Evolutionary conservation across 371 early-diverging fungal genomes (phyloP).

Genomic region (Rhizopus microsporus): DNA sequence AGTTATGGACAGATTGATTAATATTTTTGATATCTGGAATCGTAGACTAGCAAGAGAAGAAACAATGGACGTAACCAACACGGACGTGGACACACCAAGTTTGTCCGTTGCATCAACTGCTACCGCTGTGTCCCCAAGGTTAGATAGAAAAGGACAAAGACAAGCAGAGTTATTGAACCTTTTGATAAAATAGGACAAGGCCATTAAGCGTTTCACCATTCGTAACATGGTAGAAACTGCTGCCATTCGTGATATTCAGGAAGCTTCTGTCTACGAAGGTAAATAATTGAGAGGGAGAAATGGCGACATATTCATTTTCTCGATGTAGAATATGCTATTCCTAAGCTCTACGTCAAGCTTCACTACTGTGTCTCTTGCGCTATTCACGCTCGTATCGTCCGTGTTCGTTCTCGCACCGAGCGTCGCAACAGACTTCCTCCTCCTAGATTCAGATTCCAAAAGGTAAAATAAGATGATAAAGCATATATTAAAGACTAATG

Average conservation of each 20-base stretch:
- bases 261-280: slow-evolving; percentile 95
- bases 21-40: background rate
- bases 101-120: slow-evolving; percentile 99
- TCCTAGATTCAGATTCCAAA: slow-evolving; percentile 81
- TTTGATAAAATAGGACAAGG: slow-evolving; percentile 77
- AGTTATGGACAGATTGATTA: slow-evolving; percentile 1
- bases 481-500: no score
- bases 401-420: slow-evolving; percentile 90
- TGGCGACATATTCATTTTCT: background rate
- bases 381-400: slow-evolving; percentile 96
- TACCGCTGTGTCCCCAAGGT: slow-evolving; percentile 94
- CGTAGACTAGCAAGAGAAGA: slow-evolving; percentile 95
- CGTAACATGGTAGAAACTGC: slow-evolving; percentile 98
- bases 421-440: slow-evolving; percentile 96
- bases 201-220: slow-evolving; percentile 98
- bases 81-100: slow-evolving; percentile 97
- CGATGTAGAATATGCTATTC: slow-evolving; percentile 86
- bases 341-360: slow-evolving; percentile 98
- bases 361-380: slow-evolving; percentile 99
- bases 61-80: slow-evolving; percentile 99
- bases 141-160: no score
- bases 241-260: slow-evolving; percentile 95
- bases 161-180: slow-evolving; percentile 33
- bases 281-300: slow-evolving; percentile 14
- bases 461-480: slow-evolving; percentile 23